These are phyloP conservation scores for Leptodontidium sp. DNA, from an alignment of 2,329 filamentous ascomycete species.

Conservation along the genomic window DNA sequence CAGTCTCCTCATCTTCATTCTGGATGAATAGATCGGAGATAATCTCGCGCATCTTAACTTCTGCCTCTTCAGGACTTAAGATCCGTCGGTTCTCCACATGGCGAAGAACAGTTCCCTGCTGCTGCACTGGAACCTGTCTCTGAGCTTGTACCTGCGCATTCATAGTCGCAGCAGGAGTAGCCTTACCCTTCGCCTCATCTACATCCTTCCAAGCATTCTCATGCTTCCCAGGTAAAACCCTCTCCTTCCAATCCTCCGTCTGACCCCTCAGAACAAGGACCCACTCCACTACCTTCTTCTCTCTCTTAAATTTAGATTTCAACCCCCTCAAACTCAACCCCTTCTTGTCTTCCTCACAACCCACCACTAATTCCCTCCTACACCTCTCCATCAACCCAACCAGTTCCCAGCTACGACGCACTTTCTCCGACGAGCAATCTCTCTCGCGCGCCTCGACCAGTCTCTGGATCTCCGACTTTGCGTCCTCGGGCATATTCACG, in stretches of 20 bases:
- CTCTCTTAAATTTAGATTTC: not conserved
- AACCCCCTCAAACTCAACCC: not conserved
- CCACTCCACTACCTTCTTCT: slow-evolving; percentile 28
- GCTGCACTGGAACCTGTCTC: slow-evolving; percentile 1
- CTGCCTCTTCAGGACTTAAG: slow-evolving; percentile 27
- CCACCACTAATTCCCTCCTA: slow-evolving; percentile 22
- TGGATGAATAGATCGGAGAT: slow-evolving; percentile 28
- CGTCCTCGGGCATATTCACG: slow-evolving; percentile 25
- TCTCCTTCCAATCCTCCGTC: slow-evolving; percentile 19
- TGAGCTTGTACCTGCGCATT: not conserved
- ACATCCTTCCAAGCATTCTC: slow-evolving; percentile 27
- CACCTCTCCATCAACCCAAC: slow-evolving; percentile 21
- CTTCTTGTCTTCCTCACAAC: not conserved
- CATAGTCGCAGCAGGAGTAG: not conserved
- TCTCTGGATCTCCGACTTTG: slow-evolving; percentile 34
- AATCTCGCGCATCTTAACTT: slow-evolving; percentile 31
- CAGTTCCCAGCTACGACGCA: slow-evolving; percentile 24
- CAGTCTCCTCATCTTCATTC: slow-evolving; percentile 1
- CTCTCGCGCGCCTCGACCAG: slow-evolving; percentile 27
- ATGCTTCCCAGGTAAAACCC: slow-evolving; percentile 26
- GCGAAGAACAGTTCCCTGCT: slow-evolving; percentile 19
- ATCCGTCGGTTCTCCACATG: slow-evolving; percentile 27
- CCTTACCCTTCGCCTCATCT: not conserved
- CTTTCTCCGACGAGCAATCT: slow-evolving; percentile 9
- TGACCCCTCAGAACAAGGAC: slow-evolving; percentile 30